Percentiles rank a stretch among this genome's conserved stretches.
These are phyloP conservation scores for Staphylotrichum tortipilum DNA, from an alignment of 495 filamentous ascomycete species.

Conservation along the genomic window DNA sequence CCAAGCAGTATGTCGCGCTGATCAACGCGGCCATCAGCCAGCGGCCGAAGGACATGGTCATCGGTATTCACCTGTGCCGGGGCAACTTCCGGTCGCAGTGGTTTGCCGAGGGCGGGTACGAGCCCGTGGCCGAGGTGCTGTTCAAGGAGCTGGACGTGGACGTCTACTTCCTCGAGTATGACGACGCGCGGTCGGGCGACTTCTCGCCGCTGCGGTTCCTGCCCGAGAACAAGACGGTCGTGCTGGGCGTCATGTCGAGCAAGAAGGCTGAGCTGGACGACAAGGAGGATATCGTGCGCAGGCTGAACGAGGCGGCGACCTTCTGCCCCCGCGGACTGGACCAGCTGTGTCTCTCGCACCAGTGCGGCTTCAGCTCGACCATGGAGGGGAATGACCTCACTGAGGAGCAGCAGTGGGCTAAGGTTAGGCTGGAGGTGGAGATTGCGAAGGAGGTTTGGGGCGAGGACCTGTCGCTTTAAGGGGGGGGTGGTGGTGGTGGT, in stretches of 20 bases:
- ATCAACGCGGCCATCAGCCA: conserved; percentile 54
- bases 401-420: conserved; percentile 51
- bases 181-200: conserved; percentile 56
- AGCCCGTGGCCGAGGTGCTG: conserved; percentile 56
- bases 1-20: conserved; percentile 52
- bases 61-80: conserved; percentile 58
- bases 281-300: conserved; percentile 49
- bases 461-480: conserved; percentile 31
- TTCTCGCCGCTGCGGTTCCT: conserved; percentile 57
- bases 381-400: conserved; percentile 53
- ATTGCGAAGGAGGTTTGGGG: conserved; percentile 44
- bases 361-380: conserved; percentile 62
- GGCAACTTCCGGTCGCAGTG: conserved; percentile 51
- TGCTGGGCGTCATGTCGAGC: conserved; percentile 57
- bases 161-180: conserved; percentile 63
- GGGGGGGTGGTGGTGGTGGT: background rate
- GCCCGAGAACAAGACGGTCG: conserved; percentile 56
- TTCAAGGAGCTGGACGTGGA: conserved; percentile 57
- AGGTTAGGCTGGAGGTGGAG: conserved; percentile 36
- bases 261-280: conserved; percentile 56
- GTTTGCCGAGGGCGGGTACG: conserved; percentile 61
- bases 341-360: conserved; percentile 55
- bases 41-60: conserved; percentile 51
- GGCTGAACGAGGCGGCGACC: conserved; percentile 51
- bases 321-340: conserved; percentile 52